Evolutionary conservation across 768 basidiomycete genomes (phyloP).

Genomic region (Tylopilus felleus): DNA sequence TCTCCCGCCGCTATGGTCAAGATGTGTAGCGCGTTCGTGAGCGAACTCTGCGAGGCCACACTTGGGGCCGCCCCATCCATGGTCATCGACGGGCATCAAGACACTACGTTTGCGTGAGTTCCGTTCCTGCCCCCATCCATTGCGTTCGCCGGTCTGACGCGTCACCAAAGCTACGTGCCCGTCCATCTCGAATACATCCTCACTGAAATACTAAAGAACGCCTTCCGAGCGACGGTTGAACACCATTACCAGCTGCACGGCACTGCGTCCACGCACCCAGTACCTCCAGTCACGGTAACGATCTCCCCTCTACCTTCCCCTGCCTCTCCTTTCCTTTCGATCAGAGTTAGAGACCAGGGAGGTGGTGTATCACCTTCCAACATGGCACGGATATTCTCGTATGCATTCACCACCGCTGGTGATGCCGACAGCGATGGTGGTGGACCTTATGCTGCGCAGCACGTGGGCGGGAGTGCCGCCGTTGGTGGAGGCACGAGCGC

Average conservation of each 20-base stretch:
- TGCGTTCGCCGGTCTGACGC: constrained; percentile 9
- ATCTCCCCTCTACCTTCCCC: constrained; percentile 52
- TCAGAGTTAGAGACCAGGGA: constrained; percentile 82
- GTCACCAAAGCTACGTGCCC: constrained; percentile 65
- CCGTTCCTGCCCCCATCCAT: background rate
- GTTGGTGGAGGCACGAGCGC: constrained; percentile 42
- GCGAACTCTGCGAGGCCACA: constrained; percentile 80
- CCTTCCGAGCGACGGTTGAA: constrained; percentile 87
- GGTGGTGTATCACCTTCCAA: constrained; percentile 77
- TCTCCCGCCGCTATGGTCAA: constrained; percentile 71
- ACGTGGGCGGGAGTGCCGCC: constrained; percentile 69
- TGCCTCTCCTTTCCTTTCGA: constrained; percentile 54
- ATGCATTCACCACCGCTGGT: constrained; percentile 87
- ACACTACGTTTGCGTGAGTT: constrained; percentile 77
- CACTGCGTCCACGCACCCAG: constrained; percentile 28
- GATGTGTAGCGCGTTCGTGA: constrained; percentile 81
- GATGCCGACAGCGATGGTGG: constrained; percentile 45
- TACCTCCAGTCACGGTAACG: constrained; percentile 71
- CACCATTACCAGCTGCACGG: constrained; percentile 50
- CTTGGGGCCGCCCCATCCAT: constrained; percentile 69
- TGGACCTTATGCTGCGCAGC: constrained; percentile 77
- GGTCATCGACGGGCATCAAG: constrained; percentile 64
- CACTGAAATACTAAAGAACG: constrained; percentile 88
- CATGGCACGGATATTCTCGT: constrained; percentile 81
- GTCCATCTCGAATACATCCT: constrained; percentile 90